phyloP scores from a whole-genome alignment of 495 filamentous ascomycete genomes.

The Hypoxylon perforatum region DNA sequence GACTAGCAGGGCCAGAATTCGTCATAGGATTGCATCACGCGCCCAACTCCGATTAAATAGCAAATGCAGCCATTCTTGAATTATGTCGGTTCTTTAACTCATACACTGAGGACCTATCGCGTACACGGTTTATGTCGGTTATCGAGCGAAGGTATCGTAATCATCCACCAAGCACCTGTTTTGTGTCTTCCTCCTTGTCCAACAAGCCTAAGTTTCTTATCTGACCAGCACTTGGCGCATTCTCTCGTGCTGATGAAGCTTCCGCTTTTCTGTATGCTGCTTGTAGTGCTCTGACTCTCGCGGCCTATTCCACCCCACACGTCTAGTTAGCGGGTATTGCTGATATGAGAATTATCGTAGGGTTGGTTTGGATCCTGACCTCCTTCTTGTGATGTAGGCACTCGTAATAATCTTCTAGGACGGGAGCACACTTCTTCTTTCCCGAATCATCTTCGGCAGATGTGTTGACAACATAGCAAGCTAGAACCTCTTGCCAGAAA shows the following conservation, averaged over 20 bases:
- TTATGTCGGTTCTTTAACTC: slow-evolving; percentile 15
- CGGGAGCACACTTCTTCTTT: slow-evolving; percentile 89
- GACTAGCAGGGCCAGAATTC: background rate
- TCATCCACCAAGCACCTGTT: slow-evolving; percentile 64
- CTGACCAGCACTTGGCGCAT: slow-evolving; percentile 75
- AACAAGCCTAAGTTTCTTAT: slow-evolving; percentile 87
- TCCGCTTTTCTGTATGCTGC: slow-evolving; percentile 86
- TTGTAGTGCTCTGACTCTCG: slow-evolving; percentile 82
- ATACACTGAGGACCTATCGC: slow-evolving; percentile 23
- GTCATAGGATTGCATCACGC: background rate
- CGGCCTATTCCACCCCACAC: slow-evolving; percentile 66
- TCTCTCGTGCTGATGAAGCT: slow-evolving; percentile 78
- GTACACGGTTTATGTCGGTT: slow-evolving; percentile 27
- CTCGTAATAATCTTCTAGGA: slow-evolving; percentile 96
- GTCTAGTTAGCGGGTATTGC: slow-evolving; percentile 14
- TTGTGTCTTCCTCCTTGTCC: slow-evolving; percentile 82
- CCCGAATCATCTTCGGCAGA: slow-evolving; percentile 77
- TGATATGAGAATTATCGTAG: slow-evolving; percentile 1
- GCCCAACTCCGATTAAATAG: slow-evolving; percentile 1
- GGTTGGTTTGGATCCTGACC: slow-evolving; percentile 63
- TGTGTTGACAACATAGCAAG: slow-evolving; percentile 89
- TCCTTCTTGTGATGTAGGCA: slow-evolving; percentile 98
- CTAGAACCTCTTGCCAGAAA: slow-evolving; percentile 96
- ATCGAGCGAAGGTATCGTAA: slow-evolving; percentile 22
- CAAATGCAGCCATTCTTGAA: background rate